phyloP scores from a whole-genome alignment of 257 asterid genomes.

The Nicotiana undulata region DNA sequence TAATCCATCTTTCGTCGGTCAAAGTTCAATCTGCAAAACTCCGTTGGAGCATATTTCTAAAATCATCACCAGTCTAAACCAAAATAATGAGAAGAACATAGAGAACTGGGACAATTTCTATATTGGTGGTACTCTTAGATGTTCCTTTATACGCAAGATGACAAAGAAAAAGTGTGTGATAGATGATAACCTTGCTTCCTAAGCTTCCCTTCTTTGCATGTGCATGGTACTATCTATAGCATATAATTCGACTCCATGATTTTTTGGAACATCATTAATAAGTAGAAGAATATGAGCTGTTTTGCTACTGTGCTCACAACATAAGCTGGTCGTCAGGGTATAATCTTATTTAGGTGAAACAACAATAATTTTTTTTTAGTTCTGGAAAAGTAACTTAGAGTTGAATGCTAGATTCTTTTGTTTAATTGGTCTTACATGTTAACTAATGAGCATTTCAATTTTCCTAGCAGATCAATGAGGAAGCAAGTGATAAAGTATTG shows the following conservation, averaged over 20 bases:
- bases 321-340: background rate
- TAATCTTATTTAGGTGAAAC: background rate
- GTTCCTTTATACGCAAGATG: background rate
- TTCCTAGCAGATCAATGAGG: conserved; percentile 77
- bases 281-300: background rate
- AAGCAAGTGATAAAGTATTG: conserved; percentile 87
- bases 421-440: background rate
- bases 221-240: background rate
- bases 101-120: background rate
- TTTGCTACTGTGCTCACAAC: background rate
- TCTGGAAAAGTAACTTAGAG: background rate
- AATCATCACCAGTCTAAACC: background rate
- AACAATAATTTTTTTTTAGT: background rate
- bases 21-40: background rate
- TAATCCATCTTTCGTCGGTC: background rate
- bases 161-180: background rate
- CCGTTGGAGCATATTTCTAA: background rate
- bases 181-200: background rate
- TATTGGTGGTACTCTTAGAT: background rate
- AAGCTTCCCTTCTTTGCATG: background rate
- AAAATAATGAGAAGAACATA: background rate
- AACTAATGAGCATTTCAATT: background rate
- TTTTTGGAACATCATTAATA: background rate
- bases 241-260: background rate
- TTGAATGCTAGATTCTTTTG: background rate